Evolutionary conservation across 2,329 filamentous ascomycete genomes (phyloP), one percentile per base, ranked within the genome.

Genomic region (Diaporthe sp.): DNA sequence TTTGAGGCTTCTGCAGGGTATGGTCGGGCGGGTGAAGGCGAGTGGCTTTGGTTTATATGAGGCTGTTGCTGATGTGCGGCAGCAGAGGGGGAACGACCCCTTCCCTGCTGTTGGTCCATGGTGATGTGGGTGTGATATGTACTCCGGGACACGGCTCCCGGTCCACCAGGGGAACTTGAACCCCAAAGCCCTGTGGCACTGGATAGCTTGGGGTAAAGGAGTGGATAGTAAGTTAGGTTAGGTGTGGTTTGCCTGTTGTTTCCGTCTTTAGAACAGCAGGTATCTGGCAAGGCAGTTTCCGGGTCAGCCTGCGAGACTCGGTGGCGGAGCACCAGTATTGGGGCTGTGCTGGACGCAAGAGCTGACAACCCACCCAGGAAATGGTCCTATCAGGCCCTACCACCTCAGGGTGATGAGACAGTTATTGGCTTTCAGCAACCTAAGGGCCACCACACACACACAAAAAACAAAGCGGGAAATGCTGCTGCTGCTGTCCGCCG

Each of bases 41-140:
- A 77, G 84, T 91, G 91, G 79, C 86, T 89, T 83, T 91, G 91
- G 83, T 89, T 93, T 92, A 94, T 93, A 92, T 91, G 88, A 86
- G 87, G 83, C 34, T 63, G 73, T 82, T 85, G 85, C 81, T 90
- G 87, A 79, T 88, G 88, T 81, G 90, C 88, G 78, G 88, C 87
- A 82, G 87, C 87, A 81, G 92, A 92, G 79, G 89, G 90, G 80
- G 92, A 93, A 82, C 91, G 91, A 82, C 90, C 90, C 82, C 90
- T 87, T 80, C 82, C 80, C 81, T 84, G 81, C 78, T 89, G 87
- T 83, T 88, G 86, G 85, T 91, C 89, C 88, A 90, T 90, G 81
- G 80, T 81, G 80, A 77, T 79, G 79, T 74, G 80, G 77, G 58
- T 55, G 78, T 84, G 81, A 73, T 71, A 72, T 71, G 82, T 85